Evolutionary conservation across 495 filamentous ascomycete species (phyloP).

Genomic region (Poronia punctata): DNA sequence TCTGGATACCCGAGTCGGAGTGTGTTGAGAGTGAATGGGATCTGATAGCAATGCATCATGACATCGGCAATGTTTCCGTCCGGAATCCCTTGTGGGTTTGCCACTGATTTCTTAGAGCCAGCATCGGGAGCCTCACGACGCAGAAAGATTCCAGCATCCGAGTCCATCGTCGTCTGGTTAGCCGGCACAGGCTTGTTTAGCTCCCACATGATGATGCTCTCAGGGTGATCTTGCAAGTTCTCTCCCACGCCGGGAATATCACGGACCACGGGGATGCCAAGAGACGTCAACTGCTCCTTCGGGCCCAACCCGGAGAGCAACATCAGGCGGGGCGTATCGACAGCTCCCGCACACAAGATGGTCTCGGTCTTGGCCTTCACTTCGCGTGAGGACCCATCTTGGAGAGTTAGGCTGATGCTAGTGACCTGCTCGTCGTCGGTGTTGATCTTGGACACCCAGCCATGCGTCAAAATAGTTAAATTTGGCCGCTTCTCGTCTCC

Average conservation of each 20-base stretch:
- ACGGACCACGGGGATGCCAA: conserved; percentile 61
- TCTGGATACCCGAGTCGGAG: conserved; percentile 61
- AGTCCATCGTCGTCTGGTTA: conserved; percentile 80
- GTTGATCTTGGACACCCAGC: conserved; percentile 73
- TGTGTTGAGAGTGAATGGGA: conserved; percentile 70
- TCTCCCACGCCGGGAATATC: conserved; percentile 74
- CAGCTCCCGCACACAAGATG: conserved; percentile 69
- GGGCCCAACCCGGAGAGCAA: conserved; percentile 72
- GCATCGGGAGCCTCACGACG: conserved; percentile 61
- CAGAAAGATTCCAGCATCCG: conserved; percentile 76
- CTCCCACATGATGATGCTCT: conserved; percentile 79
- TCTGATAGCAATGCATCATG: conserved; percentile 93
- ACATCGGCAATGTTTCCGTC: conserved; percentile 68
- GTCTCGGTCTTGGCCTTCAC: conserved; percentile 61
- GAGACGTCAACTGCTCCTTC: conserved; percentile 53
- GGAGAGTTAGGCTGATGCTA: conserved; percentile 58
- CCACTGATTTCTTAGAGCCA: conserved; percentile 34
- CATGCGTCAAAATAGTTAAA: conserved; percentile 69
- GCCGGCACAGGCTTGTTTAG: conserved; percentile 66
- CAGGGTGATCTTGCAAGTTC: conserved; percentile 73
- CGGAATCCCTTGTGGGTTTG: conserved; percentile 30
- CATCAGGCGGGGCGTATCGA: conserved; percentile 70
- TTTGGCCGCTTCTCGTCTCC: conserved; percentile 71
- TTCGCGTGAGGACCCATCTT: conserved; percentile 54
- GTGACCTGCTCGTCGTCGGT: conserved; percentile 55